phyloP scores from a whole-genome alignment of 306 rosid species.

The Cicer pinnatifidum region DNA sequence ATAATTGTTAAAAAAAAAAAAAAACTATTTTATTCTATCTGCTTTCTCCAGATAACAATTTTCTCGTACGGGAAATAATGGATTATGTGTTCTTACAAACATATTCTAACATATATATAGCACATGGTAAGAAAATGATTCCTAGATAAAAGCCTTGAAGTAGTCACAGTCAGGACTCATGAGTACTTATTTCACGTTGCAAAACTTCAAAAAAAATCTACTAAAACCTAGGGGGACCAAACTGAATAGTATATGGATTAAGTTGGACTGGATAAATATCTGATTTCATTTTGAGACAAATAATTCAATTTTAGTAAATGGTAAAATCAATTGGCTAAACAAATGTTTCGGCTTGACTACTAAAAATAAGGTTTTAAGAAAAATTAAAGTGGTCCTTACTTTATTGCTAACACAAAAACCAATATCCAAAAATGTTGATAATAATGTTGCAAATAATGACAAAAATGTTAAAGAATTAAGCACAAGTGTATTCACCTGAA shows the following conservation, averaged over 20 bases:
- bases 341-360: slow-evolving; percentile 4
- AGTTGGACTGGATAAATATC: slow-evolving; percentile 5
- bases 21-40: neutral
- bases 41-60: neutral
- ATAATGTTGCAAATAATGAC: neutral
- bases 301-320: slow-evolving; percentile 16
- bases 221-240: slow-evolving; percentile 16
- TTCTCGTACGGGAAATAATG: neutral
- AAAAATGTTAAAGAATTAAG: slow-evolving; percentile 11
- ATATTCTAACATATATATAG: neutral
- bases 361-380: neutral
- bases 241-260: neutral
- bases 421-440: slow-evolving; percentile 10
- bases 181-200: neutral
- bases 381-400: slow-evolving; percentile 3
- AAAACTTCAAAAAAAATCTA: slow-evolving; percentile 11
- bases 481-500: slow-evolving; percentile 67
- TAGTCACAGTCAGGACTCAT: neutral
- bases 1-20: neutral
- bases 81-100: slow-evolving; percentile 9
- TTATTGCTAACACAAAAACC: slow-evolving; percentile 31
- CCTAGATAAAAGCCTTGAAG: slow-evolving; percentile 14
- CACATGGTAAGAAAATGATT: neutral
- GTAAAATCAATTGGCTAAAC: slow-evolving; percentile 6
- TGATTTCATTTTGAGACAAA: slow-evolving; percentile 3